Evolutionary conservation across 2,329 filamentous ascomycete genomes (phyloP).

Genomic region (Phaeophleospora eucalypticola): DNA sequence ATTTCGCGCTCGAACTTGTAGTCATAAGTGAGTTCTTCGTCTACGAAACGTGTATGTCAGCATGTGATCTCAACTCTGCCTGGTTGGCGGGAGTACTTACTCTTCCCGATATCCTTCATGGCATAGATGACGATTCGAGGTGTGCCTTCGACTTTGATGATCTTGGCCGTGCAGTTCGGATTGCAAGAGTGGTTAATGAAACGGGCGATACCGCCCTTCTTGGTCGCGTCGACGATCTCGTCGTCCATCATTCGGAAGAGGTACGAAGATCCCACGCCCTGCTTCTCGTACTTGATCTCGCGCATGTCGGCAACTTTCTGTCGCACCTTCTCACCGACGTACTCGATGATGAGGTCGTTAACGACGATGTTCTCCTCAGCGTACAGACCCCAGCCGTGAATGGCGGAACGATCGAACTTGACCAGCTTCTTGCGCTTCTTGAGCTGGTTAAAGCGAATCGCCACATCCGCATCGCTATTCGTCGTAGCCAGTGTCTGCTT

Average conservation of each 20-base stretch:
- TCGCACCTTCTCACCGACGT: constrained; percentile 94
- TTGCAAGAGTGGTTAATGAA: constrained; percentile 99
- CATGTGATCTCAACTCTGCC: background rate
- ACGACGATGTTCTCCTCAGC: constrained; percentile 95
- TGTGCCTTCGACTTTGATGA: constrained; percentile 96
- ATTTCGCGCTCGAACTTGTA: constrained; percentile 99
- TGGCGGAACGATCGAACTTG: constrained; percentile 93
- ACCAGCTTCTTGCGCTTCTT: constrained; percentile 99
- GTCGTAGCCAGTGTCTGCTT: constrained; percentile 68
- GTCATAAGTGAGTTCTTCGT: constrained; percentile 98
- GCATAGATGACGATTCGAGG: constrained; percentile 99
- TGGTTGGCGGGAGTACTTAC: constrained; percentile 54
- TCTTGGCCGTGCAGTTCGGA: constrained; percentile 98
- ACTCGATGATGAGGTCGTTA: constrained; percentile 99
- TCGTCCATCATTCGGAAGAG: constrained; percentile 97
- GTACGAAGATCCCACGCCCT: constrained; percentile 95
- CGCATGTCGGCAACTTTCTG: constrained; percentile 97
- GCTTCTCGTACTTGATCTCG: constrained; percentile 87
- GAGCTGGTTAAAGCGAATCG: constrained; percentile 95
- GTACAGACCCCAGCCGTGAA: constrained; percentile 98
- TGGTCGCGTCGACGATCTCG: constrained; percentile 95
- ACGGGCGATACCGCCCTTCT: constrained; percentile 93
- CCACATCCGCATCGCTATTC: constrained; percentile 74
- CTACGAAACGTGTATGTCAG: constrained; percentile 50
- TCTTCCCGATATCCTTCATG: constrained; percentile 86